A percentile compares a stretch with the other conserved stretches of the same genome.
Conservation (phyloP, 208 protist genomes). For the Leishmania braziliensis region DNA sequence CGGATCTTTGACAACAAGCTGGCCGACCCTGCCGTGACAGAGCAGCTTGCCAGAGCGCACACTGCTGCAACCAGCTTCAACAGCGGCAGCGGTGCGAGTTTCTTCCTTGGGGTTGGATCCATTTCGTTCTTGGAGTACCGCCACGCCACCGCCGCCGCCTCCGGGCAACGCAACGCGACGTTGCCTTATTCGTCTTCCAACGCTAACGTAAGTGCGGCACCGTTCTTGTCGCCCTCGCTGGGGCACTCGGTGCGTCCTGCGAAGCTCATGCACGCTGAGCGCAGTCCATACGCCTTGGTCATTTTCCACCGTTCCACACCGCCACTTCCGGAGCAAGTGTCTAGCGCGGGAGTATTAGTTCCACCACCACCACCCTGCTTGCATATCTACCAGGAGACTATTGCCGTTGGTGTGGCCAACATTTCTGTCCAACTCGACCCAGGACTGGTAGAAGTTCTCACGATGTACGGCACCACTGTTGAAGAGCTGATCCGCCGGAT, state of each 20-base stretch:
- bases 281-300: slow-evolving; percentile 36
- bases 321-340: slow-evolving; percentile 6
- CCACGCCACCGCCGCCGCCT: background rate
- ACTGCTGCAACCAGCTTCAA: background rate
- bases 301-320: slow-evolving; percentile 25
- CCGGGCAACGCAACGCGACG: background rate
- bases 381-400: slow-evolving; percentile 23
- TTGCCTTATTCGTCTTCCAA: background rate
- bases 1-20: slow-evolving; percentile 37
- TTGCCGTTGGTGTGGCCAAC: slow-evolving; percentile 33
- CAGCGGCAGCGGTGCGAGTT: background rate
- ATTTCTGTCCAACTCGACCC: slow-evolving; percentile 30
- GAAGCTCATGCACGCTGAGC: slow-evolving; percentile 30
- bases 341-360: background rate
- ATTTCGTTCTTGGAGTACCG: slow-evolving; percentile 37
- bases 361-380: background rate
- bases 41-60: background rate
- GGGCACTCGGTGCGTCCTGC: slow-evolving; percentile 15
- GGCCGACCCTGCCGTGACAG: slow-evolving; percentile 20
- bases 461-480: slow-evolving; percentile 24
- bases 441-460: slow-evolving; percentile 22
- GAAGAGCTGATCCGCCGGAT: background rate
- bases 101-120: slow-evolving; percentile 31
- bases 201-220: background rate
- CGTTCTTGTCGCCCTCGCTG: background rate